Percentiles rank a stretch among this genome's conserved stretches.
phyloP scores from a whole-genome alignment of 2,329 filamentous ascomycete species.

The Fonsecaea monophora region DNA sequence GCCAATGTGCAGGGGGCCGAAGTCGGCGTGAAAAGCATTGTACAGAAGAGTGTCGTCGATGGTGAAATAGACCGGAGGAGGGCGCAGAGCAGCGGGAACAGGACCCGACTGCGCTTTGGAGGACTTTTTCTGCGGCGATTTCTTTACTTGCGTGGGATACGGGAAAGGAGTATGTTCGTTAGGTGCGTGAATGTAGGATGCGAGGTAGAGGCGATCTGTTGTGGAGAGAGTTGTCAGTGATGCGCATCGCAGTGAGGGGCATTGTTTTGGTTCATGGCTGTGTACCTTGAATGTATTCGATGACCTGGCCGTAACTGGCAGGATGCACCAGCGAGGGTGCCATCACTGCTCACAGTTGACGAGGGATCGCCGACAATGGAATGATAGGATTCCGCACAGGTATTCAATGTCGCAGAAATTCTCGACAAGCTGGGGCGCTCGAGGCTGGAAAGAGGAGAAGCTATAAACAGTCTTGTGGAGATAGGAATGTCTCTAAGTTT shows the following conservation, averaged over 20 bases:
- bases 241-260: constrained; percentile 44
- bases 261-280: constrained; percentile 39
- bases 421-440: constrained; percentile 11
- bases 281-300: constrained; percentile 92
- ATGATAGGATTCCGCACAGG: neutral
- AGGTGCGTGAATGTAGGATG: constrained; percentile 84
- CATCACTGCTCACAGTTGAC: constrained; percentile 30
- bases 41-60: constrained; percentile 92
- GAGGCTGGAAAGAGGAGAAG: constrained; percentile 6
- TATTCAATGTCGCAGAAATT: neutral
- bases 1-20: constrained; percentile 95
- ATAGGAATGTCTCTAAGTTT: constrained; percentile 22
- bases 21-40: constrained; percentile 98
- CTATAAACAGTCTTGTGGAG: constrained; percentile 19
- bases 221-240: constrained; percentile 20
- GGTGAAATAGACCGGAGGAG: constrained; percentile 89
- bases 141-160: constrained; percentile 67
- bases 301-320: constrained; percentile 80
- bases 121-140: constrained; percentile 77
- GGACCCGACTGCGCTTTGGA: constrained; percentile 68
- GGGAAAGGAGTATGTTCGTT: constrained; percentile 84
- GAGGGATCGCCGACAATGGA: neutral
- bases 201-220: constrained; percentile 90
- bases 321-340: constrained; percentile 48
- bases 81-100: constrained; percentile 54